These are phyloP conservation scores for Phaffomyces antillensis DNA, from an alignment of 805 yeast species.

Conservation along the genomic window DNA sequence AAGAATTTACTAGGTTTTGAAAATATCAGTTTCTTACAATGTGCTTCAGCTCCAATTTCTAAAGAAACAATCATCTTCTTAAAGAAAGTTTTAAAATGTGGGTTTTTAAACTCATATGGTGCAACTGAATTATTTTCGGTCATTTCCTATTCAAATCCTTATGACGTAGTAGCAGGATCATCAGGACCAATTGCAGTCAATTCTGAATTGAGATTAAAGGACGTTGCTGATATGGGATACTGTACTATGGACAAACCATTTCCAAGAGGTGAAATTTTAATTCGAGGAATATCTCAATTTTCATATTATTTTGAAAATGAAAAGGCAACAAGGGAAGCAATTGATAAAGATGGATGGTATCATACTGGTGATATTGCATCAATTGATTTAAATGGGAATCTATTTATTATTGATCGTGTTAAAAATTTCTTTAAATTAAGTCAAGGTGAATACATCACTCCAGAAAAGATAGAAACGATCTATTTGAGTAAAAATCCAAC, in stretches of 20 bases:
- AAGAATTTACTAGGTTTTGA: constrained; percentile 31
- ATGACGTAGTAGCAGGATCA: constrained; percentile 4
- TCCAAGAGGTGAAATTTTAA: constrained; percentile 40
- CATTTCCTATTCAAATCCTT: constrained; percentile 23
- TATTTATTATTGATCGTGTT: constrained; percentile 47
- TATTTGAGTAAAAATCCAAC: constrained; percentile 39
- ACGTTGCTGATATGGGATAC: constrained; percentile 41
- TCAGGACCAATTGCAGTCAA: constrained; percentile 34
- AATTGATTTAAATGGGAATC: constrained; percentile 35
- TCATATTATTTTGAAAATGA: constrained; percentile 40
- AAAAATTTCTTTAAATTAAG: constrained; percentile 51
- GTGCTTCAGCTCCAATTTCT: constrained; percentile 58
- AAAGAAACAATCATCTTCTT: constrained; percentile 47
- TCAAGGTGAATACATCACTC: constrained; percentile 54
- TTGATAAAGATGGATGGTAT: constrained; percentile 47
- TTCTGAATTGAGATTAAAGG: constrained; percentile 41
- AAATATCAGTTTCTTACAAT: constrained; percentile 23
- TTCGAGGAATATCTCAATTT: constrained; percentile 51
- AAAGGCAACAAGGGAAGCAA: constrained; percentile 38
- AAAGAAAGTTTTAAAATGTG: constrained; percentile 42
- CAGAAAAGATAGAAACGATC: constrained; percentile 55
- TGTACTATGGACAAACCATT: constrained; percentile 19
- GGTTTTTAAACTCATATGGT: constrained; percentile 44
- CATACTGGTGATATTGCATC: constrained; percentile 52
- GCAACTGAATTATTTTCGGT: constrained; percentile 50